A percentile compares a stretch with the other conserved stretches of the same genome.
Conservation (phyloP, 129 eudicot species). For the Flaveria sonorensis region DNA sequence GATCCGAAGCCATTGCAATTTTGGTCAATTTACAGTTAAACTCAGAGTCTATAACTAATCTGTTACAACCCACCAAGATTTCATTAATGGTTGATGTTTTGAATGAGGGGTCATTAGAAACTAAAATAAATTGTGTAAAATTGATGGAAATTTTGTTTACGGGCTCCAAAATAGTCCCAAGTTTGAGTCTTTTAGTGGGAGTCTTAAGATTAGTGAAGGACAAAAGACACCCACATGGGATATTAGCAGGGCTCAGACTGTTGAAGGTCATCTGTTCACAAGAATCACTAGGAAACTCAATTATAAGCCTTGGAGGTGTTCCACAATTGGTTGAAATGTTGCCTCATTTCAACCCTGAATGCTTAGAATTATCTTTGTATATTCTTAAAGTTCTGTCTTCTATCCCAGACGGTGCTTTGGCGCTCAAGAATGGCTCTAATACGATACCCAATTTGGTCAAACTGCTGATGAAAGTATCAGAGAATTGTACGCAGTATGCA, state of each 20-base stretch:
- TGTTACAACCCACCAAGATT: constrained; percentile 66
- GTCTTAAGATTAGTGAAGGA: constrained; percentile 3
- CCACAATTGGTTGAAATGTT: constrained; percentile 3
- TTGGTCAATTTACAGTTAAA: not conserved
- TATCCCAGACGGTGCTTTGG: not conserved
- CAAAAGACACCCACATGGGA: not conserved
- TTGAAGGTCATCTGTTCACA: not conserved
- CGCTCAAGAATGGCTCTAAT: constrained; percentile 1
- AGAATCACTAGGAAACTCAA: not conserved
- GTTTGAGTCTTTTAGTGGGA: constrained; percentile 12
- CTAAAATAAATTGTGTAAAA: constrained; percentile 45
- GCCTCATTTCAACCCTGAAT: constrained; percentile 11
- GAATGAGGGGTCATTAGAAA: constrained; percentile 74
- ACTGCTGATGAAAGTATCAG: constrained; percentile 2
- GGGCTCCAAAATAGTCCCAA: not conserved
- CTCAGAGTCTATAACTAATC: constrained; percentile 16
- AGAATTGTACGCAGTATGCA: not conserved
- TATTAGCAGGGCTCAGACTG: not conserved
- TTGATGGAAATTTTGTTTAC: constrained; percentile 1
- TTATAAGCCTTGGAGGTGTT: constrained; percentile 5
- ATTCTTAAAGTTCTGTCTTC: not conserved
- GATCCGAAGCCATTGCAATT: not conserved
- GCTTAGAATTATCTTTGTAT: not conserved
- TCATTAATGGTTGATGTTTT: constrained; percentile 70
- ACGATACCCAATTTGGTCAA: constrained; percentile 1